These are phyloP conservation scores for Exophiala spinifera DNA, from an alignment of 2,329 filamentous ascomycete genomes.

Conservation along the genomic window DNA sequence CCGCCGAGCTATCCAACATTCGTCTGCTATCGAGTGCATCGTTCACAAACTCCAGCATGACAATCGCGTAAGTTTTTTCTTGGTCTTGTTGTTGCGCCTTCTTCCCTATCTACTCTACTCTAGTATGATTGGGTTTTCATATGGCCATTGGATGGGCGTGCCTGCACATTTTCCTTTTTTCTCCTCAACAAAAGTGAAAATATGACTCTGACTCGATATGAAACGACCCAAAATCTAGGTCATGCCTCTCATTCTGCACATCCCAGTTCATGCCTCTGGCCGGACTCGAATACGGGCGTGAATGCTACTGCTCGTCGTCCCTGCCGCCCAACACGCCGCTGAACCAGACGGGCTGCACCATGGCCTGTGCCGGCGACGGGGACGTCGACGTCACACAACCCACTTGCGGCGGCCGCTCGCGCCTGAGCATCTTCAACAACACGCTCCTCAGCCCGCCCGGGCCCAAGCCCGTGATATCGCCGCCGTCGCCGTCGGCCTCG, in stretches of 20 bases:
- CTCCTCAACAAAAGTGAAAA: too few species aligned
- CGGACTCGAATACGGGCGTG: constrained; percentile 15
- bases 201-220: too few species aligned
- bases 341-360: constrained; percentile 25
- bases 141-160: too few species aligned
- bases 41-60: constrained; percentile 48
- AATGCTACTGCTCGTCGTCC: constrained; percentile 23
- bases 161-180: too few species aligned
- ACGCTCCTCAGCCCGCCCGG: constrained; percentile 16
- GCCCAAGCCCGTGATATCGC: constrained; percentile 10
- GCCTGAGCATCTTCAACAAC: constrained; percentile 20
- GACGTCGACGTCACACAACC: constrained; percentile 25
- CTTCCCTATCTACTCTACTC: too few species aligned
- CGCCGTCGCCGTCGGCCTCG: neutral
- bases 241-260: constrained; percentile 31
- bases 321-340: constrained; percentile 12
- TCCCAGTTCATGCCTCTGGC: constrained; percentile 21
- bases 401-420: constrained; percentile 30
- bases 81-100: too few species aligned
- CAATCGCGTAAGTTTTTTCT: constrained; percentile 28
- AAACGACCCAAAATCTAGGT: neutral
- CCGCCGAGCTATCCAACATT: constrained; percentile 18
- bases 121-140: too few species aligned
- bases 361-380: constrained; percentile 29
- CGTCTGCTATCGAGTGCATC: constrained; percentile 42